Evolutionary conservation across 2,329 filamentous ascomycete genomes (phyloP), one percentile per base, ranked within the genome.

Genomic region (Alternaria gansuensis): DNA sequence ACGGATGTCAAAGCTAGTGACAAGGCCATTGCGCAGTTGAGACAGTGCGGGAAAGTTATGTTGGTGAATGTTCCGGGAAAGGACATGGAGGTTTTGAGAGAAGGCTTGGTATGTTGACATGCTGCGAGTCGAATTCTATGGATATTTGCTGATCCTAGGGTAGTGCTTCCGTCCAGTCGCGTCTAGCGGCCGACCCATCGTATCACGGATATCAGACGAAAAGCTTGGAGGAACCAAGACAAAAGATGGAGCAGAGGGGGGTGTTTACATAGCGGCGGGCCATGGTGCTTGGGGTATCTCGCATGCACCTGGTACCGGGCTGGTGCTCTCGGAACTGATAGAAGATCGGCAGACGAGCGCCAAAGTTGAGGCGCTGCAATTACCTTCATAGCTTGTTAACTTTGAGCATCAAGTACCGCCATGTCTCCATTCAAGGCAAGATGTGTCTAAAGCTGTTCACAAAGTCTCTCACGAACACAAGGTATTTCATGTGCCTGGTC

Each of bases 251-350:
- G 69, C 68, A 0, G 80, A 81, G 1, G 87, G 88, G 2, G 90
- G 90, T 4, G 87, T 94, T 0, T 93, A 86, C 71, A 74, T 93
- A 36, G 87, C 88, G 1, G 82, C 88, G 4, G 90, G 91, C 0
- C 90, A 93, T 79, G 90, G 90, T 0, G 88, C 90, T 0, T 93
- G 90, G 90, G 90, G 90, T 33, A 77, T 82, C 17, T 78, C 78
- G 34, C 78, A 79, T 54, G 74, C 73, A 14, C 77, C 91, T 29
- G 90, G 90, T 1, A 93, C 89, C 0, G 91, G 90, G 0, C 84
- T 85, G 64, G 86, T 91, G 5, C 79, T 93, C 78, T 84, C 88
- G 10, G 90, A 93, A 77, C 82, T 93, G 83, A 82, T 91, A 40
- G 82, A 85, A 66, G 88, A 86, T 2, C 78, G 81, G 60, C 73